phyloP scores from a whole-genome alignment of 1,139 yeast species.

The Nematodospora anomalae region DNA sequence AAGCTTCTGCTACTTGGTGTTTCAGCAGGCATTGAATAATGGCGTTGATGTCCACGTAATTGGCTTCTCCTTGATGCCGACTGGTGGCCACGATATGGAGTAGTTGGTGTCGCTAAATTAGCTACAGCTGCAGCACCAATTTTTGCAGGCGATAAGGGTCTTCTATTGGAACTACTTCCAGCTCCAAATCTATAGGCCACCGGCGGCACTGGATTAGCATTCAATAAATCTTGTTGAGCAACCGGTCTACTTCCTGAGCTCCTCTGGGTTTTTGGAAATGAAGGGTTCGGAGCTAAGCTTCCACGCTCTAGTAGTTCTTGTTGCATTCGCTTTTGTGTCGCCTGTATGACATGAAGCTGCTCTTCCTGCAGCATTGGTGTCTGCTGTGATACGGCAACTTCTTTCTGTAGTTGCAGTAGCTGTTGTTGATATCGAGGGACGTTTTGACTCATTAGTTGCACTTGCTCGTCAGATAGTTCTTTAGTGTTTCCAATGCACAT shows the following conservation, averaged over 20 bases:
- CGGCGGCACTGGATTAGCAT: conserved; percentile 37
- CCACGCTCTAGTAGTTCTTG: conserved; percentile 9
- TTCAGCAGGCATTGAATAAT: conserved; percentile 45
- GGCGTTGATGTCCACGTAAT: conserved; percentile 35
- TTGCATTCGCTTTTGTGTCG: conserved; percentile 7
- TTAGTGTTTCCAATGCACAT: conserved; percentile 43
- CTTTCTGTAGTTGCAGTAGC: conserved; percentile 7
- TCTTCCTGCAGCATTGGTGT: conserved; percentile 7
- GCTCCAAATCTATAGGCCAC: conserved; percentile 45
- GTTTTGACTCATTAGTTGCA: conserved; percentile 9
- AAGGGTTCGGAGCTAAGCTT: conserved; percentile 1
- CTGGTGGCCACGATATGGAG: conserved; percentile 24
- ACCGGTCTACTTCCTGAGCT: conserved; percentile 7
- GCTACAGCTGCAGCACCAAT: conserved; percentile 75
- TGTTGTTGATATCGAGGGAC: conserved; percentile 7
- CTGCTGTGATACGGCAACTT: neutral
- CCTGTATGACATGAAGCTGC: conserved; percentile 6
- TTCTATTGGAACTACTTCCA: conserved; percentile 17
- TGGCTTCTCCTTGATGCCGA: conserved; percentile 12
- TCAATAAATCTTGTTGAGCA: conserved; percentile 18
- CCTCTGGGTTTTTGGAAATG: conserved; percentile 9
- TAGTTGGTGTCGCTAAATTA: conserved; percentile 40
- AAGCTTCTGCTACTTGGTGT: conserved; percentile 7
- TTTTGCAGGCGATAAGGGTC: conserved; percentile 62
- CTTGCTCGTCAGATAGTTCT: conserved; percentile 13